A percentile compares a stretch with the other conserved stretches of the same genome.
Evolutionary conservation across 768 basidiomycete species (phyloP).

Genomic region (Porphyrellus cyaneotinctus): DNA sequence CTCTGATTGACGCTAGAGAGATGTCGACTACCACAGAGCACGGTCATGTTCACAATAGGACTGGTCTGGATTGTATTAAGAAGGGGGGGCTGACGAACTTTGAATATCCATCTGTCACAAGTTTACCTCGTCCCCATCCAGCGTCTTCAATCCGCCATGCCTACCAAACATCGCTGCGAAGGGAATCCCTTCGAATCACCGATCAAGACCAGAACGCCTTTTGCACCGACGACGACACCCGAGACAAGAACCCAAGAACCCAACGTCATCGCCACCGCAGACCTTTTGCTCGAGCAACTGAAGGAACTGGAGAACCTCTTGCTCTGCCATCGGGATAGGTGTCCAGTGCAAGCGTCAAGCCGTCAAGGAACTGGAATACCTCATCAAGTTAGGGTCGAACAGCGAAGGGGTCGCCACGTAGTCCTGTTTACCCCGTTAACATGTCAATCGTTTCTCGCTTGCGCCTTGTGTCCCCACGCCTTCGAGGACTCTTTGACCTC

Average conservation of each 20-base stretch:
- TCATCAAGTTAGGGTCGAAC: slow-evolving; percentile 7
- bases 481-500: slow-evolving; percentile 30
- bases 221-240: neutral
- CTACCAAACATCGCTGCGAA: neutral
- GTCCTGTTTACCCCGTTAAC: slow-evolving; percentile 20
- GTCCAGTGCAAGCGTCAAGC: slow-evolving; percentile 21
- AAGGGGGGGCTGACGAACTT: neutral
- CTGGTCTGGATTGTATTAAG: slow-evolving; percentile 16
- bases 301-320: slow-evolving; percentile 23
- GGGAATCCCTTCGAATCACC: slow-evolving; percentile 23
- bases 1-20: too few species aligned
- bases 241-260: slow-evolving; percentile 4
- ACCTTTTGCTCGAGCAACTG: slow-evolving; percentile 26
- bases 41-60: slow-evolving; percentile 8
- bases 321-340: slow-evolving; percentile 21
- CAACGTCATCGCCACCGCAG: slow-evolving; percentile 29
- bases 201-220: slow-evolving; percentile 1
- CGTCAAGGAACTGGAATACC: slow-evolving; percentile 23
- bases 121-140: neutral
- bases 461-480: slow-evolving; percentile 22
- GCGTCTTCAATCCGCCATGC: slow-evolving; percentile 5
- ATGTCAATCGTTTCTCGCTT: slow-evolving; percentile 19
- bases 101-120: neutral
- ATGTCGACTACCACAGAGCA: too few species aligned
- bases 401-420: slow-evolving; percentile 12